Evolutionary conservation across 352 stramenopile genomes (phyloP).

Genomic region (Globisporangium middletonii): DNA sequence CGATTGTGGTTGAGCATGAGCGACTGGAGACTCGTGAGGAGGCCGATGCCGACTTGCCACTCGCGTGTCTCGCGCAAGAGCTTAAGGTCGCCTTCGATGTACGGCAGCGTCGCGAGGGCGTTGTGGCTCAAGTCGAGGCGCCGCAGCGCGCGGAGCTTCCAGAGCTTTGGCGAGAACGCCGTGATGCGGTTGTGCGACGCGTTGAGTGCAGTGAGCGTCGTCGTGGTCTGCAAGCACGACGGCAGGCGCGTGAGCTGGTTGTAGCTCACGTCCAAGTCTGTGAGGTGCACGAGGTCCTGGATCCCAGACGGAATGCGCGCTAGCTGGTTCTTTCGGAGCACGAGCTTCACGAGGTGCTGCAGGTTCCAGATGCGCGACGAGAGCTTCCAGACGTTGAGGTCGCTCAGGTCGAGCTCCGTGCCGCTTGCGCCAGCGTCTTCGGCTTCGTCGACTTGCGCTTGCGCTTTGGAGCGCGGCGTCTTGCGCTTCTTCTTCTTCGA

Average conservation of each 20-base stretch:
- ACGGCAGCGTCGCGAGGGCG: slow-evolving; percentile 41
- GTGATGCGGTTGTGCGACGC: slow-evolving; percentile 54
- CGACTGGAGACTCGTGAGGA: slow-evolving; percentile 31
- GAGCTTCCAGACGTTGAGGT: slow-evolving; percentile 38
- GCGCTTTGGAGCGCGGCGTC: slow-evolving; percentile 47
- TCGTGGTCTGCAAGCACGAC: slow-evolving; percentile 61
- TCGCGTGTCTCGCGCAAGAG: slow-evolving; percentile 62
- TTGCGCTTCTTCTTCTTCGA: slow-evolving; percentile 13
- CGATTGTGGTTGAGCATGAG: slow-evolving; percentile 55
- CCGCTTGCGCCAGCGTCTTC: slow-evolving; percentile 28
- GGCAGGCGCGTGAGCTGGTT: slow-evolving; percentile 55
- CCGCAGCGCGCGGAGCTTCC: slow-evolving; percentile 47
- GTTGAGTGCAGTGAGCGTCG: slow-evolving; percentile 32
- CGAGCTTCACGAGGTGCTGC: slow-evolving; percentile 29
- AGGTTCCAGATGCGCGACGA: slow-evolving; percentile 73
- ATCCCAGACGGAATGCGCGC: slow-evolving; percentile 59
- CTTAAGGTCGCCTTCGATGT: slow-evolving; percentile 61
- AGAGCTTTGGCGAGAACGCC: slow-evolving; percentile 55
- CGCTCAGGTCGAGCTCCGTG: slow-evolving; percentile 39
- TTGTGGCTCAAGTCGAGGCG: slow-evolving; percentile 56
- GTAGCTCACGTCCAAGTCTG: slow-evolving; percentile 49
- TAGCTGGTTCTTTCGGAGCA: slow-evolving; percentile 47
- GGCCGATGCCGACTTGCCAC: slow-evolving; percentile 61
- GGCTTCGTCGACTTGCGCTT: slow-evolving; percentile 45
- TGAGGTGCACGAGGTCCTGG: slow-evolving; percentile 52